Evolutionary conservation across 371 early-diverging fungal genomes (phyloP).

Genomic region (Mucor lusitanicus): DNA sequence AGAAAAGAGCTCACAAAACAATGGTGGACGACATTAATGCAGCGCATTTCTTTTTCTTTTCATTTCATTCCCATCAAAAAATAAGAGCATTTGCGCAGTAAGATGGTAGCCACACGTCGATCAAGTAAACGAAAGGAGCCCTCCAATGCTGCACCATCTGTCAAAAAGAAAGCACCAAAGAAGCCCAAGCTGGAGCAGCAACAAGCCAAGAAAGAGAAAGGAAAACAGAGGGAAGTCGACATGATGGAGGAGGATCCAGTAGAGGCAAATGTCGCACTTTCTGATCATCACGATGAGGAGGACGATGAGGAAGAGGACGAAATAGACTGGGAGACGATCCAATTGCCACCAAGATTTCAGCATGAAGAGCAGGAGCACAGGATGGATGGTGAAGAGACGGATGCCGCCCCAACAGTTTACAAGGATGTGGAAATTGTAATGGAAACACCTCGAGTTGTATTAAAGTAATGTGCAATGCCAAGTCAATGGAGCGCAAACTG

Average conservation of each 20-base stretch:
- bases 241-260: background rate
- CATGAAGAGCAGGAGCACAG: background rate
- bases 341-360: slow-evolving; percentile 11
- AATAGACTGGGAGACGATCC: slow-evolving; percentile 34
- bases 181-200: background rate
- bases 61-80: background rate
- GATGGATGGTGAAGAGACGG: background rate
- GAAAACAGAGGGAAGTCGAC: background rate
- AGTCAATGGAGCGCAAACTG: background rate
- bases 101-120: background rate
- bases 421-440: slow-evolving; percentile 46
- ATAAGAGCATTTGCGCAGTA: background rate
- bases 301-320: slow-evolving; percentile 4
- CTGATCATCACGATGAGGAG: background rate
- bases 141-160: background rate
- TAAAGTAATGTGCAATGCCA: slow-evolving; percentile 23
- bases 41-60: background rate
- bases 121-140: background rate
- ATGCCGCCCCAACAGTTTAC: slow-evolving; percentile 8
- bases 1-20: background rate
- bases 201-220: background rate
- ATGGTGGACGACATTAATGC: background rate
- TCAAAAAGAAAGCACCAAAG: background rate
- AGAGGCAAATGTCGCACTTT: background rate
- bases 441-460: slow-evolving; percentile 26